Base-by-base conservation (phyloP, 345 rosid genomes). In the Salix viminalis region DNA sequence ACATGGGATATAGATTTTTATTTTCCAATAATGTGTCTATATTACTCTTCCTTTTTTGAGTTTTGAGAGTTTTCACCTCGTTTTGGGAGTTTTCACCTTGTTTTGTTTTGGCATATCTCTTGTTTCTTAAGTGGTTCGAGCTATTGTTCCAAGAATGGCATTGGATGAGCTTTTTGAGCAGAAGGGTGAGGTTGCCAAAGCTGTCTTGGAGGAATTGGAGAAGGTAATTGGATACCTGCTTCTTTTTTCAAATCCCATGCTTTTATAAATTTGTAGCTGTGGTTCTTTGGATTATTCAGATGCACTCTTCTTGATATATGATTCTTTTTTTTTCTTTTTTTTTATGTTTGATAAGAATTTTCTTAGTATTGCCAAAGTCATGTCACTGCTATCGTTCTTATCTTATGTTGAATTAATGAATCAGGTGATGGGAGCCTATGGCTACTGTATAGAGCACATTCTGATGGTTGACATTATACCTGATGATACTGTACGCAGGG, bases 401-500 rank as follows among this genome's bases (percentile, higher is more conserved):
- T 42, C 62, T 70, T 72, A 23, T 76, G 44, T 56, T 67, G 39
- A 41, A 79, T 41, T 36, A 52, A 39, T 85, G 76, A 46, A 70
- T 75, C 84, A 94, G 98, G 98, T 94, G 79, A 92, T 96, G 93
- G 92, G 90, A 67, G 90, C 93, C 65, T 94, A 96, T 85, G 99
- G 99, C 72, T 94, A 90, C 83, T 91, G 86, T 89, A 94, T 96
- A 67, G 98, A 96, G 86, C 98, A 96, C 83, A 94, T 96, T 65
- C 86, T 96, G 74, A 88, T 96, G 99, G 93, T 96, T 79, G 99
- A 96, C 86, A 91, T 96, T 73, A 81, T 96, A 78, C 97, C 99
- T 3, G 99, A 96, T 82, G 67, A 90, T 13, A 80, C 97, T 70
- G 98, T 96, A 24, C 96, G 98, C 75, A 88, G 79, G 85, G 98